These are phyloP conservation scores for Xylariales sp. DNA, from an alignment of 2,329 filamentous ascomycete species.

Conservation along the genomic window DNA sequence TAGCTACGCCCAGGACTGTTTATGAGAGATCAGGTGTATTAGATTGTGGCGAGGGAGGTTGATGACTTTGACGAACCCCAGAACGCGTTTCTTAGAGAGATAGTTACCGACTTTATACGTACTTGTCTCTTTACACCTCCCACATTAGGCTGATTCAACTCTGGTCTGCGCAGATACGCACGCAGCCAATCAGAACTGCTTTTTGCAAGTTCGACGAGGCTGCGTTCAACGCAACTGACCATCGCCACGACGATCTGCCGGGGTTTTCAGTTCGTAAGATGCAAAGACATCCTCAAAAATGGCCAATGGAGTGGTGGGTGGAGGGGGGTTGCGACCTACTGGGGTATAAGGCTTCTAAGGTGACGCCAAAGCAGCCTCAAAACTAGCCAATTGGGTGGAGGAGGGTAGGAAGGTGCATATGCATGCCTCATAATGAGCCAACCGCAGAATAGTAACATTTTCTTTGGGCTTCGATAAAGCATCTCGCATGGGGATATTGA, in stretches of 20 bases:
- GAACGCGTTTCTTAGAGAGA: not conserved
- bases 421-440: slow-evolving; percentile 5
- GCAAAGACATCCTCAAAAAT: not conserved
- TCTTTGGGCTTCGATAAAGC: not conserved
- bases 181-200: not conserved
- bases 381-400: not conserved
- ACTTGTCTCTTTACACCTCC: not conserved
- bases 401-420: not conserved
- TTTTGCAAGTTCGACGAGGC: slow-evolving; percentile 4
- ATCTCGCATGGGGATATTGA: not conserved
- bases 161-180: not conserved
- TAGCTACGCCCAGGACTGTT: not conserved
- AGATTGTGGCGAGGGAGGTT: not conserved
- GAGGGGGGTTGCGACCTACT: too few relatives aligned
- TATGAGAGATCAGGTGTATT: not conserved
- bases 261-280: too few relatives aligned
- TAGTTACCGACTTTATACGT: not conserved
- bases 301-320: not conserved
- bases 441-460: not conserved
- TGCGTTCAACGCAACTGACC: not conserved
- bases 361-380: not conserved
- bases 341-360: not conserved
- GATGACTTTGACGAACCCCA: not conserved
- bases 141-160: not conserved
- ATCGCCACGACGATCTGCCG: not conserved